Evolutionary conservation across 345 rosid species (phyloP).

Genomic region (Excoecaria cochinchinensis): DNA sequence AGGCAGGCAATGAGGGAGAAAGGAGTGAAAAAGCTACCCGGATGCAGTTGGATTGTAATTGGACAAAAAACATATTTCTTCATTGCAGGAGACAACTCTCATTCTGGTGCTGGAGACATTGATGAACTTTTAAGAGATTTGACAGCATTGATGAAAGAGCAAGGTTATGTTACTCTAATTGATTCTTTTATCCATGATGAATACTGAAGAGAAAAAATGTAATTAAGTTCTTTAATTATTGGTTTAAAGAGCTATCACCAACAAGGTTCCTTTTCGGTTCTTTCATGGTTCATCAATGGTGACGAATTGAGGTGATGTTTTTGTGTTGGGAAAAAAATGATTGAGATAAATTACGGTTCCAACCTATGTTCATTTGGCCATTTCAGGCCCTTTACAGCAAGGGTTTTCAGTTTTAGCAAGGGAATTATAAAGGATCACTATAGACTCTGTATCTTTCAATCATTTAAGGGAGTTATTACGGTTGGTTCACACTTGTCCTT

Average conservation of each 20-base stretch:
- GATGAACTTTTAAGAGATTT: conserved; percentile 46
- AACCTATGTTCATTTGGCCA: conserved; percentile 27
- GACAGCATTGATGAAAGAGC: conserved; percentile 38
- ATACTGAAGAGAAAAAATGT: no score
- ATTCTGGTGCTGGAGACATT: conserved; percentile 44
- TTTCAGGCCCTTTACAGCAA: conserved; percentile 24
- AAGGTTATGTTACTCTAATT: conserved; percentile 18
- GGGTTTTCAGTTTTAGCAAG: conserved; percentile 34
- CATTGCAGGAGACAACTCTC: conserved; percentile 74
- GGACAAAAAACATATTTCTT: conserved; percentile 58
- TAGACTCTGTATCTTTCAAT: conserved; percentile 38
- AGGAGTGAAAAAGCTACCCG: conserved; percentile 77
- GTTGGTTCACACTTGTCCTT: conserved; percentile 42
- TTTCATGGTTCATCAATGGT: not conserved
- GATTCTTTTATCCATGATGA: conserved; percentile 32
- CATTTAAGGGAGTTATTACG: conserved; percentile 37
- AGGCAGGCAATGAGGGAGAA: conserved; percentile 77
- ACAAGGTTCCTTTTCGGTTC: not conserved
- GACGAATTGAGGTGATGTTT: not conserved
- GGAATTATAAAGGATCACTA: conserved; percentile 29
- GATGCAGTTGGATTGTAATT: conserved; percentile 79
- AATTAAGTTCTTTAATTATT: not conserved
- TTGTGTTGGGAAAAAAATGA: not conserved
- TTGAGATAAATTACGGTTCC: conserved; percentile 27
- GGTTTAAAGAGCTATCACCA: not conserved